phyloP scores from a whole-genome alignment of 805 yeast species.

The Yamadazyma olivae region DNA sequence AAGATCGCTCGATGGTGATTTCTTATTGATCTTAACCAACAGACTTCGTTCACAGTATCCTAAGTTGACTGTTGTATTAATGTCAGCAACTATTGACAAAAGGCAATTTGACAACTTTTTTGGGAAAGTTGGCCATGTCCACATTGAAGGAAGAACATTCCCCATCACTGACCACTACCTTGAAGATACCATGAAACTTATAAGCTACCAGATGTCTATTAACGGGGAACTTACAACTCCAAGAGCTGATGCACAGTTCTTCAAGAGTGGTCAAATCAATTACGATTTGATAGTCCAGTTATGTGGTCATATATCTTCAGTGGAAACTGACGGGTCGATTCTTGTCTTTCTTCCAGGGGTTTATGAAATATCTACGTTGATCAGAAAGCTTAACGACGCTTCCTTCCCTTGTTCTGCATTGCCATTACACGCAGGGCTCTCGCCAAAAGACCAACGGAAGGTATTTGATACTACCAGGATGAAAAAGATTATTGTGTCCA shows the following conservation, averaged over 20 bases:
- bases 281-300: conserved; percentile 63
- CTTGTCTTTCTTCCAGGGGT: conserved; percentile 88
- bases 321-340: conserved; percentile 58
- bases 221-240: conserved; percentile 49
- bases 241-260: conserved; percentile 62
- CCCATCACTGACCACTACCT: conserved; percentile 80
- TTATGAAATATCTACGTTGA: conserved; percentile 66
- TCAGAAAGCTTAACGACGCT: background rate
- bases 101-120: conserved; percentile 68
- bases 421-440: conserved; percentile 86
- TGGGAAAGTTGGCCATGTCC: conserved; percentile 56
- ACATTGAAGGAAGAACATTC: conserved; percentile 90
- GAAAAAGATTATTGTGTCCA: conserved; percentile 82
- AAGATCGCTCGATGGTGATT: conserved; percentile 86
- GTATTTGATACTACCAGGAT: conserved; percentile 56
- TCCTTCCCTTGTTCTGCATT: conserved; percentile 24
- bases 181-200: conserved; percentile 56
- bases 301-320: conserved; percentile 21
- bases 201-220: conserved; percentile 53
- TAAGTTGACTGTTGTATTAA: conserved; percentile 66
- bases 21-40: conserved; percentile 74
- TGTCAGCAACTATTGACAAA: conserved; percentile 92
- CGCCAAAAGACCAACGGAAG: conserved; percentile 75
- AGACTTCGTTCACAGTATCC: conserved; percentile 49
- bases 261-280: conserved; percentile 65